A percentile compares a stretch with the other conserved stretches of the same genome.
phyloP scores from a whole-genome alignment of 495 filamentous ascomycete species.

The Aspergillus kassunensis region DNA sequence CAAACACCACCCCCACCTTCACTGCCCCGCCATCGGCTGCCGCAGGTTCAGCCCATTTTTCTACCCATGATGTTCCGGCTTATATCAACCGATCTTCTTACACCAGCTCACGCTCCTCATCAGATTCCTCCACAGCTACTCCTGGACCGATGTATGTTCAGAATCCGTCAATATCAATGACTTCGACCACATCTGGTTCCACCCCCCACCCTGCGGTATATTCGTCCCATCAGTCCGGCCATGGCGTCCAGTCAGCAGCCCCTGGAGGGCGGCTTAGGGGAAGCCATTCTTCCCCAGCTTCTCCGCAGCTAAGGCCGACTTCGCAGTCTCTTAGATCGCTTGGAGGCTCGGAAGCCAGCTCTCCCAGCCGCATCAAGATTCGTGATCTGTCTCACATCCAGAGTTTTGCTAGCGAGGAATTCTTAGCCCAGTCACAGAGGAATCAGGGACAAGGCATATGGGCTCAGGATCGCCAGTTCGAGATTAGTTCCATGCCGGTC shows the following conservation, averaged over 20 bases:
- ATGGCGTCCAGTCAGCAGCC: slow-evolving; percentile 14
- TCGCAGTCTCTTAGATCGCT: slow-evolving; percentile 47
- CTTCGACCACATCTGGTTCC: slow-evolving; percentile 22
- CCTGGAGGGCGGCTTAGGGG: slow-evolving; percentile 13
- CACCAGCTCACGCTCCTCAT: slow-evolving; percentile 23
- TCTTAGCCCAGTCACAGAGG: slow-evolving; percentile 50
- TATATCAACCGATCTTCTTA: slow-evolving; percentile 35
- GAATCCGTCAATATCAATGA: slow-evolving; percentile 29
- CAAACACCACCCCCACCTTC: slow-evolving; percentile 39
- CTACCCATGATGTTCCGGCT: slow-evolving; percentile 38
- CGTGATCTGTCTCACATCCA: slow-evolving; percentile 85
- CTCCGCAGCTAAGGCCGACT: slow-evolving; percentile 52
- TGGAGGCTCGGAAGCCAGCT: slow-evolving; percentile 52
- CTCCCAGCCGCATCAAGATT: slow-evolving; percentile 74
- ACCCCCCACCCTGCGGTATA: slow-evolving; percentile 19
- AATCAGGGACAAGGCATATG: slow-evolving; percentile 47
- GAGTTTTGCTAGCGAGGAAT: slow-evolving; percentile 75
- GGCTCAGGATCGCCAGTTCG: slow-evolving; percentile 59
- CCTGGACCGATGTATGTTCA: slow-evolving; percentile 23
- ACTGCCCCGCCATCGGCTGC: slow-evolving; percentile 37
- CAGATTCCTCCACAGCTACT: slow-evolving; percentile 26
- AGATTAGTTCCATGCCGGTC: slow-evolving; percentile 98
- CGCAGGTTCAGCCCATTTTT: slow-evolving; percentile 34
- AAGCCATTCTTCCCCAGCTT: slow-evolving; percentile 42
- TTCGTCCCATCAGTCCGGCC: slow-evolving; percentile 13